A percentile compares a stretch with the other conserved stretches of the same genome.
phyloP scores from a whole-genome alignment of 176 grass and related monocot genomes.

The bread wheat (Triticum aestivum) region IWGSC_CS_RefSeq_v2.1 NC_057801.1:625487964-625488463 shows the following conservation, averaged over 20 bases:
- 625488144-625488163: no score
- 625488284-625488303: background rate
- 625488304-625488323: background rate
- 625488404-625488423: constrained; percentile 28
- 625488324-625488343: background rate
- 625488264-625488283: background rate
- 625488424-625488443: constrained; percentile 4
- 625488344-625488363: constrained; percentile 1
- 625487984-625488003: no score
- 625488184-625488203: background rate
- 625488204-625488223: background rate
- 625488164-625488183: no score
- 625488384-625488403: background rate
- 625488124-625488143: no score
- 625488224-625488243: background rate
- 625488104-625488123: no score
- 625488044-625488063: no score
- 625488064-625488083: no score
- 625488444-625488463: constrained; percentile 10
- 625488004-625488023: no score
- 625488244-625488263: background rate
- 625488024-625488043: no score
- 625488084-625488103: no score
- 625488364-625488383: constrained; percentile 22
- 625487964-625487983: no score